Evolutionary conservation across 2,329 filamentous ascomycete genomes (phyloP), one percentile per base, ranked within the genome.

Genomic region (Fusarium sp.): DNA sequence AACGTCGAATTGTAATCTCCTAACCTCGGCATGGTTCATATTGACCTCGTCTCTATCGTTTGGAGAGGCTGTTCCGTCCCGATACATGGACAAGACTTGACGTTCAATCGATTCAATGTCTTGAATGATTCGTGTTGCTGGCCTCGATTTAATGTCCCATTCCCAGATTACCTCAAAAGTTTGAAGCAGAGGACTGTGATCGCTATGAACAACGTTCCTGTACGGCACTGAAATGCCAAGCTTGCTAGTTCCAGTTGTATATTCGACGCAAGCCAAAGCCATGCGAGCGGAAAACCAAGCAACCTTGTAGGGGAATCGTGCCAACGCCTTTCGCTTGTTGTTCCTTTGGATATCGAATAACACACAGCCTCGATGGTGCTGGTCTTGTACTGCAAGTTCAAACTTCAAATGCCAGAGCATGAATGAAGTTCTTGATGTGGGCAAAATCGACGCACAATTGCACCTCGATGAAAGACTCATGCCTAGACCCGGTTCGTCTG

Each of bases 401-500:
- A 56, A 56, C 4, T 20, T 1, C 3, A 22, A 11, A 6, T 50
- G 39, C 53, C 53, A 50, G 10, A 56, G 14, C 7, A 1, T 17
- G n/a, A 35, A 43, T 0, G 2, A 43, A 0, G 7, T 17, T 6
- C 0, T 14, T 2, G 20, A 41, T 14, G 15, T 50, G 0, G 33
- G 47, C 4, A 50, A 3, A 6, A 6, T 3, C 2, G 22, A 8
- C 5, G 13, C 33, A 9, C 33, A 50, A 20, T 3, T 6, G 10
- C 47, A 50, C 2, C 8, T 5, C 19, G 10, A 22, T 5, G 17
- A 7, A 1, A 2, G 2, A 0, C 7, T 39, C 3, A n/a, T 11
- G 7, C 2, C 22, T 3, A 4, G 2, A 4, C 11, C 1, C 6
- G 6, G 6, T 6, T 5, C 8, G 10, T 19, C 3, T 3, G 10